These are phyloP conservation scores for Amauroascus verrucosus DNA, from an alignment of 2,329 filamentous ascomycete genomes.

Conservation along the genomic window DNA sequence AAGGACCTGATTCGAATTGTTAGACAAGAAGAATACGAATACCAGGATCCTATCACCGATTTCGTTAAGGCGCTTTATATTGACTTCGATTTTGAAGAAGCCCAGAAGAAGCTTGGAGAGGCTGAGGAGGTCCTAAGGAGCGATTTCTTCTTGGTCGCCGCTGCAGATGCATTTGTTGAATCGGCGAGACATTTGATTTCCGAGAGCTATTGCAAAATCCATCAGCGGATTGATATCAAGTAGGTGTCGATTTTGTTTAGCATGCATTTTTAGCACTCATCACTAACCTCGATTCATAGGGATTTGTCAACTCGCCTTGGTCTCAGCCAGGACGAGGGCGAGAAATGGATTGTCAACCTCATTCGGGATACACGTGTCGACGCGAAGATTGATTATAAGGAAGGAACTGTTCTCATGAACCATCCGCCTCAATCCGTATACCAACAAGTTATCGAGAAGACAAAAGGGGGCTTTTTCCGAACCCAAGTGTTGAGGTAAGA, in stretches of 20 bases:
- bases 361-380: constrained; percentile 96
- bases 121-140: constrained; percentile 83
- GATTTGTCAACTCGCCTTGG: constrained; percentile 87
- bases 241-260: constrained; percentile 30
- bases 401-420: constrained; percentile 98
- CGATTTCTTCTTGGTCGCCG: constrained; percentile 88
- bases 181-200: constrained; percentile 92
- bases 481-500: constrained; percentile 73
- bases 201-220: constrained; percentile 99
- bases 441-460: constrained; percentile 98
- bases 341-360: constrained; percentile 99
- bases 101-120: constrained; percentile 72
- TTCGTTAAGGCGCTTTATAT: constrained; percentile 95
- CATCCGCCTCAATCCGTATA: constrained; percentile 97
- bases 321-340: constrained; percentile 84
- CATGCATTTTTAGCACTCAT: not conserved
- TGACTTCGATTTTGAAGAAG: constrained; percentile 95
- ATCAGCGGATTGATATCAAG: constrained; percentile 96
- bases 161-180: constrained; percentile 83
- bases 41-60: constrained; percentile 87
- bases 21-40: constrained; percentile 95
- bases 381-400: constrained; percentile 98
- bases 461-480: constrained; percentile 96
- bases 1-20: constrained; percentile 96
- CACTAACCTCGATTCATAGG: constrained; percentile 30